A percentile compares a stretch with the other conserved stretches of the same genome.
These are phyloP conservation scores for Xylariales sp. DNA, from an alignment of 2,329 filamentous ascomycete species.

Conservation along the genomic window DNA sequence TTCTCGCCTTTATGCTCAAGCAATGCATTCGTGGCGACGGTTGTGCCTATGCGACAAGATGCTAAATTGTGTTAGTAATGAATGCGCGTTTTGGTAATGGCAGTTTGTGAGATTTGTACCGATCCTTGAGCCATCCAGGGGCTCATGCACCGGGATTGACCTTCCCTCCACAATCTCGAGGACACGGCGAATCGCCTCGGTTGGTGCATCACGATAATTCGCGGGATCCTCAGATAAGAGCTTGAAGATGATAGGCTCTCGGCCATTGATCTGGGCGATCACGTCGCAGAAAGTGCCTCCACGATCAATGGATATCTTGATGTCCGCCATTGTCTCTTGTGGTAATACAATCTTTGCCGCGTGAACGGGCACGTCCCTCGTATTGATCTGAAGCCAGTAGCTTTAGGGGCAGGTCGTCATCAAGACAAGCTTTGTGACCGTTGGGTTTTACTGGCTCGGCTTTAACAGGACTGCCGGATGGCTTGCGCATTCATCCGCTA, in stretches of 20 bases:
- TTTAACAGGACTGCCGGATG: too few species aligned
- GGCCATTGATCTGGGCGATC: conserved; percentile 58
- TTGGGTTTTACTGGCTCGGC: too few species aligned
- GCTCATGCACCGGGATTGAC: conserved; percentile 40
- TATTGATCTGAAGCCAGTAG: too few species aligned
- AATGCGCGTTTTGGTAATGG: background rate
- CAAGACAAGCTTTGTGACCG: too few species aligned
- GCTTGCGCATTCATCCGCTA: too few species aligned
- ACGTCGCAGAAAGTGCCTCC: conserved; percentile 76
- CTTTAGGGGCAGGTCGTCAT: too few species aligned
- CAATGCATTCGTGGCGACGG: conserved; percentile 9
- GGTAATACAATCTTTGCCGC: too few species aligned
- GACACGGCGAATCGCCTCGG: conserved; percentile 65
- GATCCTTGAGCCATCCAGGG: conserved; percentile 25
- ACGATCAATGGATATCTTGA: conserved; percentile 39
- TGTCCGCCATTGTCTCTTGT: too few species aligned
- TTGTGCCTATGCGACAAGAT: conserved; percentile 50
- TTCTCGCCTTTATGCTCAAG: conserved; percentile 57
- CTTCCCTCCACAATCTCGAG: conserved; percentile 57
- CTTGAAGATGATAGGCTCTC: conserved; percentile 68
- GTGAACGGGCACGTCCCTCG: too few species aligned
- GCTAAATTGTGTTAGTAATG: conserved; percentile 48
- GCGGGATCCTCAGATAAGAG: conserved; percentile 67
- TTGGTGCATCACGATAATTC: conserved; percentile 67
- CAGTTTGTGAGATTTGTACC: conserved; percentile 11